Evolutionary conservation across 345 rosid species (phyloP).

Genomic region (Firmiana major): DNA sequence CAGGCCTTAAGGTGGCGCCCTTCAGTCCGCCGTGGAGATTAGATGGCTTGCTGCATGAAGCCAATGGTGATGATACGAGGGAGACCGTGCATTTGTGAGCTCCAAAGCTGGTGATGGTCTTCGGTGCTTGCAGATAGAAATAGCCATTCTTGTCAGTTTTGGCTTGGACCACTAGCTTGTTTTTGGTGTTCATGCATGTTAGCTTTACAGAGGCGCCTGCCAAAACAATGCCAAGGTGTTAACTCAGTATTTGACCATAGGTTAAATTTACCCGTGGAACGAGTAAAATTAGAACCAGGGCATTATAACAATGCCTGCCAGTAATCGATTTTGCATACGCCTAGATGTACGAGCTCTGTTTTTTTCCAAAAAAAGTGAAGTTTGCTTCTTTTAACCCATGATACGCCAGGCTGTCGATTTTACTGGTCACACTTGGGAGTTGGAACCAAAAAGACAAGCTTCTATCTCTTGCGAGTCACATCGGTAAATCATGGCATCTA

Average conservation of each 20-base stretch:
- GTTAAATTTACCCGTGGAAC: background rate
- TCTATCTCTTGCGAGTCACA: background rate
- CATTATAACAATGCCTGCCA: background rate
- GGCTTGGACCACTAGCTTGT: constrained; percentile 22
- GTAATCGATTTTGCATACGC: background rate
- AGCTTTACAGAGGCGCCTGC: constrained; percentile 71
- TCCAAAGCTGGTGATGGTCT: constrained; percentile 68
- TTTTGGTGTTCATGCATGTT: constrained; percentile 59
- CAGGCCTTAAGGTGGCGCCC: constrained; percentile 53
- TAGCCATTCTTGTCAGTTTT: constrained; percentile 82
- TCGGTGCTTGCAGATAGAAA: constrained; percentile 60
- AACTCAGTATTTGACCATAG: background rate
- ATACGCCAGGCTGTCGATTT: background rate
- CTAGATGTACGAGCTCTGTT: background rate
- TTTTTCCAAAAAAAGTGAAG: background rate
- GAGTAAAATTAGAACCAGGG: background rate
- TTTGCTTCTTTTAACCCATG: background rate
- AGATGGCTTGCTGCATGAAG: constrained; percentile 44
- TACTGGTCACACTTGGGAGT: background rate
- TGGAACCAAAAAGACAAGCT: background rate
- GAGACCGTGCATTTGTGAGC: constrained; percentile 67
- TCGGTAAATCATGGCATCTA: background rate
- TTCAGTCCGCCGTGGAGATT: constrained; percentile 50
- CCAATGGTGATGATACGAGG: constrained; percentile 42
- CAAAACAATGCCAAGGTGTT: background rate